Evolutionary conservation across 345 rosid species (phyloP), one percentile per base, ranked within the genome.

Genomic region (Eucalyptus tenuipes): DNA sequence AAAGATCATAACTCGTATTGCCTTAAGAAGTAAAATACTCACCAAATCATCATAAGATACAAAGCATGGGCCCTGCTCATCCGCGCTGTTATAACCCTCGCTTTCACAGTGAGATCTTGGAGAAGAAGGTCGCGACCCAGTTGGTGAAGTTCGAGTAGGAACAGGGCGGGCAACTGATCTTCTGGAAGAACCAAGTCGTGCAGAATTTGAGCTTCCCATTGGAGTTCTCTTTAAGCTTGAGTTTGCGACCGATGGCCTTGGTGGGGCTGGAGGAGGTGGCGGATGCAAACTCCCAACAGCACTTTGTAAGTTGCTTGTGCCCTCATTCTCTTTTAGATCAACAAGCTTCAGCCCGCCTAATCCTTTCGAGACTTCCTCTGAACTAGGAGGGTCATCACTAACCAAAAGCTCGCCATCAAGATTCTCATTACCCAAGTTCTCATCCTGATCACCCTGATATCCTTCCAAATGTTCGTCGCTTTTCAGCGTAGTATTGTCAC

Each of bases 61-160:
- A 88, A 88, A 96, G 91, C 96, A 86, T 57, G 99, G 94, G 88
- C 90, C 94, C 92, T 97, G 96, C 93, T 98, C 99, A 96, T 98
- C 99, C 50, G 99, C 98, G 90, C 99, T 98, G 90, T 98, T 98
- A 87, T 98, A 98, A 64, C 99, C 99, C 91, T 98, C 99, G 87
- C 87, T 93, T 88, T 98, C 99, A 92, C 90, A 94, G 86, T 93
- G 99, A 88, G 99, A 96, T 93, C 98, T 94, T 82, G 99, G 99
- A 90, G 99, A 97, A 85, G 99, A 98, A 88, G 99, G 99, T 68
- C 95, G 95, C 47, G 99, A 96, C 20, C 93, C 96, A 90, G 99
- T 89, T 42, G 99, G 97, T 1, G 99, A 98, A 81, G 95, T 91
- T 93, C 99, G 96, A 29, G 94, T 88, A 27, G 97, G 93, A 92